A percentile compares a stretch with the other conserved stretches of the same genome.
These are phyloP conservation scores for Botrytis fabae DNA, from an alignment of 2,329 filamentous ascomycete species.

Conservation along the genomic window DNA sequence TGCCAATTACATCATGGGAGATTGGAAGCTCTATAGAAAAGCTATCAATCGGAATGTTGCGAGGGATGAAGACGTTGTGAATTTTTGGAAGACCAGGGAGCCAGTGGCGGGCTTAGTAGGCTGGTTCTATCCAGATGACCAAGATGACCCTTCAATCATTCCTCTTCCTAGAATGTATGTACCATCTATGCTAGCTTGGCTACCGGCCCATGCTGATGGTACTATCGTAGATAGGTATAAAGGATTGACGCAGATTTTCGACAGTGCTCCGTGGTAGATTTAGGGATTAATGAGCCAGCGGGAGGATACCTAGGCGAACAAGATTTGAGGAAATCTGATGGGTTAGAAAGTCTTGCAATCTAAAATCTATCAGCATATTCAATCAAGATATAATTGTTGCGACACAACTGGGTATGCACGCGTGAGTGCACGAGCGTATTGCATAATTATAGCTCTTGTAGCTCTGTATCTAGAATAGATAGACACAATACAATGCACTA, in stretches of 20 bases:
- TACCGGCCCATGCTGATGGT: neutral
- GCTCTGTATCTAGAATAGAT: no score
- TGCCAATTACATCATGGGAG: neutral
- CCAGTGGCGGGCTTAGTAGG: neutral
- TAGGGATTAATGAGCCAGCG: neutral
- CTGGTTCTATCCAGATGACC: neutral
- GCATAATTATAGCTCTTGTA: no score
- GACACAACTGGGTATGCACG: no score
- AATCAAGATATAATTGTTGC: neutral
- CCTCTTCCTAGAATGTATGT: neutral
- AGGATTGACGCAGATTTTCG: constrained; percentile 9
- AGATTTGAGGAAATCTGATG: neutral
- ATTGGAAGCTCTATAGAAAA: neutral
- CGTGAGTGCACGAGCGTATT: no score
- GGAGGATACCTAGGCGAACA: neutral
- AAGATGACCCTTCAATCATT: neutral
- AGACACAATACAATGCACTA: no score
- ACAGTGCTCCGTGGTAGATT: neutral
- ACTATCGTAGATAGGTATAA: constrained; percentile 1
- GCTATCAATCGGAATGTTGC: neutral
- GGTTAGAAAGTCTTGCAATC: neutral
- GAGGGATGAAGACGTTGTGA: neutral
- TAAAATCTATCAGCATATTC: neutral
- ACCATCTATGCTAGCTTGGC: neutral
- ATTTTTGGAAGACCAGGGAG: neutral